Percentiles rank a stretch among this genome's conserved stretches.
These are phyloP conservation scores for Pseudonitzschia multiseries DNA, from an alignment of 108 stramenopile genomes.

Conservation along the genomic window DNA sequence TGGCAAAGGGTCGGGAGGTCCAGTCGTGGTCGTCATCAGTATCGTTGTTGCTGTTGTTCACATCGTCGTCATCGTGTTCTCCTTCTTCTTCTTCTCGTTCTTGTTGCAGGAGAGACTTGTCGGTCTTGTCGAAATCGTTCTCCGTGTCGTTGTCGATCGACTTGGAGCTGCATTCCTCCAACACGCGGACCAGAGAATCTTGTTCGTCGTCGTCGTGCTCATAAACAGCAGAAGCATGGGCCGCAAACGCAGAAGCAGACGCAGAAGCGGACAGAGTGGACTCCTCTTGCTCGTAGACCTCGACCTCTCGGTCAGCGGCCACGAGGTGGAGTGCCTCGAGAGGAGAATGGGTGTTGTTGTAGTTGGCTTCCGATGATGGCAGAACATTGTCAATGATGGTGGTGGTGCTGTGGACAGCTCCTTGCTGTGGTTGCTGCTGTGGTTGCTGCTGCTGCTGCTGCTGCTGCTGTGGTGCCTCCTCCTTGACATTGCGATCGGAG, in stretches of 20 bases:
- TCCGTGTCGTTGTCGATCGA: neutral
- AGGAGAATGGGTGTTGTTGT: too few species aligned
- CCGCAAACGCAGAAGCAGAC: too few species aligned
- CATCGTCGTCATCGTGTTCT: too few species aligned
- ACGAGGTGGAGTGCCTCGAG: neutral
- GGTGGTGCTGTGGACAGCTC: too few species aligned
- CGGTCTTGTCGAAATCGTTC: neutral
- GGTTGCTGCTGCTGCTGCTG: too few species aligned
- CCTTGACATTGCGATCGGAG: neutral
- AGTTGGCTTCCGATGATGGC: too few species aligned
- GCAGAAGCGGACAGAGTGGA: too few species aligned
- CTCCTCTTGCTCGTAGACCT: neutral
- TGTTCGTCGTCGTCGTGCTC: neutral
- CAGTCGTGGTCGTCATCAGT: neutral
- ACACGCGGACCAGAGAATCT: neutral
- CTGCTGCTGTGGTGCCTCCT: too few species aligned
- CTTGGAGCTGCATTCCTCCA: neutral
- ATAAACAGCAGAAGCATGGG: neutral
- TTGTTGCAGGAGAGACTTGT: neutral
- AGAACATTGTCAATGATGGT: too few species aligned
- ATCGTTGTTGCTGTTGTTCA: too few species aligned
- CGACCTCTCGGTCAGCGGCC: neutral
- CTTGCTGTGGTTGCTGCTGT: too few species aligned
- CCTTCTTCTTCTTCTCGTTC: too few species aligned
- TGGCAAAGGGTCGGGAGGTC: neutral